Evolutionary conservation across 441 rosid genomes (phyloP).

Genomic region (Adansonia gregorii): DNA sequence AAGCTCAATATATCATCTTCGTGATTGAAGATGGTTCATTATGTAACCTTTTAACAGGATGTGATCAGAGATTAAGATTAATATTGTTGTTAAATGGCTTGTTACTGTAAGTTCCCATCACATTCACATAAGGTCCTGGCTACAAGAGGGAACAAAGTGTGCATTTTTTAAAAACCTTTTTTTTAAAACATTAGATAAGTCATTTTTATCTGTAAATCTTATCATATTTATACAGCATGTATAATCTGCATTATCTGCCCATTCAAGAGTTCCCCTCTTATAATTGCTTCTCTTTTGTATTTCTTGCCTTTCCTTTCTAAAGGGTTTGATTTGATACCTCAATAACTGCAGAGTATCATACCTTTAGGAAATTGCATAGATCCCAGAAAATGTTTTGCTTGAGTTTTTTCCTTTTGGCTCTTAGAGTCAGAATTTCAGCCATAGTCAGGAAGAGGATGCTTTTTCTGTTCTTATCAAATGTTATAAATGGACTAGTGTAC

Average conservation of each 20-base stretch:
- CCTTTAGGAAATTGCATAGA: not conserved
- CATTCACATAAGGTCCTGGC: not conserved
- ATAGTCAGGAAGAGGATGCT: not conserved
- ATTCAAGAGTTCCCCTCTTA: not conserved
- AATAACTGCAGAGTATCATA: not conserved
- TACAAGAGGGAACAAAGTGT: conserved; percentile 3
- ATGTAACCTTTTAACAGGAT: not conserved
- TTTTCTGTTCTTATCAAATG: conserved; percentile 1
- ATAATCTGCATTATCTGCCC: not conserved
- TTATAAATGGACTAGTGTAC: not conserved
- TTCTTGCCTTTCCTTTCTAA: not conserved
- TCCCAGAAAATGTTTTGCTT: not conserved
- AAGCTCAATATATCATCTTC: conserved; percentile 5
- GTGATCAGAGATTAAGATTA: not conserved
- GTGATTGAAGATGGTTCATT: conserved; percentile 10
- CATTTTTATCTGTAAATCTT: not conserved
- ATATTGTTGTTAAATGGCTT: conserved; percentile 1
- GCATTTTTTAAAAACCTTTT: not conserved
- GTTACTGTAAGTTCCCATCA: not conserved
- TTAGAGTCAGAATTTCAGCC: conserved; percentile 9
- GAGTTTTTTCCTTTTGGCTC: not conserved
- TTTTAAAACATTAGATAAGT: not conserved
- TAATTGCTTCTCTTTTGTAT: not conserved
- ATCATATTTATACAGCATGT: not conserved
- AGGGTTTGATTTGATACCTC: not conserved